A percentile compares a stretch with the other conserved stretches of the same genome.
phyloP scores from a whole-genome alignment of 495 filamentous ascomycete species.

The Sordaria brevicollis region DNA sequence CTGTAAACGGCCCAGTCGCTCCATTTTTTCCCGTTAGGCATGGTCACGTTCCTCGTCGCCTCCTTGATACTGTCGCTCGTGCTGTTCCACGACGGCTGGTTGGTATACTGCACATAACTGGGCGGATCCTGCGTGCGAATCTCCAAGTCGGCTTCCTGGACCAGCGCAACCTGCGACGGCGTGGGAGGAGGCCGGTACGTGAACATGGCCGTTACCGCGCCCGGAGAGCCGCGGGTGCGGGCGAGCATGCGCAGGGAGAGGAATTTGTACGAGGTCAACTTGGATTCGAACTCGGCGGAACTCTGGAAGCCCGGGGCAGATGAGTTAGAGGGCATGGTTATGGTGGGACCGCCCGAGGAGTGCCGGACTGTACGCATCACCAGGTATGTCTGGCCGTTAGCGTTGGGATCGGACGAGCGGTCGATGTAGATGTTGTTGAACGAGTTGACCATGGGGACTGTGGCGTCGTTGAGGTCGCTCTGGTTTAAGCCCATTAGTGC shows the following conservation, averaged over 20 bases:
- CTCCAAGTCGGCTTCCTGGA: conserved; percentile 71
- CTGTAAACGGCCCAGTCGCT: conserved; percentile 58
- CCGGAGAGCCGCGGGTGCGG: conserved; percentile 38
- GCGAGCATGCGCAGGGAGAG: conserved; percentile 52
- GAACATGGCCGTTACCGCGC: conserved; percentile 62
- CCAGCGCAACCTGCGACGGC: conserved; percentile 21
- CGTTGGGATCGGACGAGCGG: conserved; percentile 23
- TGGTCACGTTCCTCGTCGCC: conserved; percentile 35
- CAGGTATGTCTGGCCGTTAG: conserved; percentile 39
- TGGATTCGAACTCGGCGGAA: conserved; percentile 54
- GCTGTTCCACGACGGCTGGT: conserved; percentile 50
- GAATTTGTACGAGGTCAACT: conserved; percentile 43
- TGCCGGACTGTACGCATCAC: conserved; percentile 52
- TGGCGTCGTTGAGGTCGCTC: conserved; percentile 26
- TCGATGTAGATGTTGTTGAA: conserved; percentile 56
- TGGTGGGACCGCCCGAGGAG: background rate
- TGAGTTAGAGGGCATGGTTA: background rate
- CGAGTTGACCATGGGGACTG: conserved; percentile 48
- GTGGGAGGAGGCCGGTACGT: conserved; percentile 39
- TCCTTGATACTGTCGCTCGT: conserved; percentile 34
- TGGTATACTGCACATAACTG: conserved; percentile 55
- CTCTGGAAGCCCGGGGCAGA: conserved; percentile 38
- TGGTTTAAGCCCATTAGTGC: conserved; percentile 13
- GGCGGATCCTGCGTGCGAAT: conserved; percentile 54
- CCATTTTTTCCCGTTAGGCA: conserved; percentile 41